These are phyloP conservation scores for Aspergillus sp. DNA, from an alignment of 2,329 filamentous ascomycete genomes.

Conservation along the genomic window DNA sequence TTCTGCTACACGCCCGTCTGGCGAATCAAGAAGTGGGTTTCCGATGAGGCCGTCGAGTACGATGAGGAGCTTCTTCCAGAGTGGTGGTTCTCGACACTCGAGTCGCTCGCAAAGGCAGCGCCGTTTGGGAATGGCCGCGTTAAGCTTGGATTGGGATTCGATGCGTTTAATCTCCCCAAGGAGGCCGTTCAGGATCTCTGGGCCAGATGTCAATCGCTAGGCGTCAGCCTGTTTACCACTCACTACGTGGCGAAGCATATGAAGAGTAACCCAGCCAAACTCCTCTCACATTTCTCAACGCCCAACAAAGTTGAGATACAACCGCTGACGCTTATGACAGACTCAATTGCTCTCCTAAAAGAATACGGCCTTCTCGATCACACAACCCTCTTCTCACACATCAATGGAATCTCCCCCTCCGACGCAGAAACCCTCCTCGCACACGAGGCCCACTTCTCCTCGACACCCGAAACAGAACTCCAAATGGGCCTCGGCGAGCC, in stretches of 20 bases:
- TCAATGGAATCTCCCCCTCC: conserved; percentile 21
- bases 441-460: conserved; percentile 27
- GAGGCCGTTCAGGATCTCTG: conserved; percentile 30
- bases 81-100: conserved; percentile 31
- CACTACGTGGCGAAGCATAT: conserved; percentile 28
- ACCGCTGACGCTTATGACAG: not conserved
- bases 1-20: conserved; percentile 31
- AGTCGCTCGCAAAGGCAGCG: conserved; percentile 18
- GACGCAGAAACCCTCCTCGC: conserved; percentile 28
- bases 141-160: conserved; percentile 35
- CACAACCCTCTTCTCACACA: conserved; percentile 31
- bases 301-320: not conserved
- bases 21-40: conserved; percentile 29
- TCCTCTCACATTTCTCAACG: too few species aligned
- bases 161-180: conserved; percentile 31
- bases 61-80: conserved; percentile 27
- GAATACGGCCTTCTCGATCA: conserved; percentile 25
- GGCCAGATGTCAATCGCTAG: conserved; percentile 19
- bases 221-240: conserved; percentile 31
- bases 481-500: conserved; percentile 37
- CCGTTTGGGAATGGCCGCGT: conserved; percentile 33
- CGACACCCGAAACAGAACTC: conserved; percentile 36
- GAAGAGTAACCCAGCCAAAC: not conserved
- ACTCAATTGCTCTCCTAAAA: conserved; percentile 21
- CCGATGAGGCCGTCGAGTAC: conserved; percentile 17